Evolutionary conservation across 2,329 filamentous ascomycete genomes (phyloP).

Genomic region (Aspergillus oerlinghausenensis): DNA sequence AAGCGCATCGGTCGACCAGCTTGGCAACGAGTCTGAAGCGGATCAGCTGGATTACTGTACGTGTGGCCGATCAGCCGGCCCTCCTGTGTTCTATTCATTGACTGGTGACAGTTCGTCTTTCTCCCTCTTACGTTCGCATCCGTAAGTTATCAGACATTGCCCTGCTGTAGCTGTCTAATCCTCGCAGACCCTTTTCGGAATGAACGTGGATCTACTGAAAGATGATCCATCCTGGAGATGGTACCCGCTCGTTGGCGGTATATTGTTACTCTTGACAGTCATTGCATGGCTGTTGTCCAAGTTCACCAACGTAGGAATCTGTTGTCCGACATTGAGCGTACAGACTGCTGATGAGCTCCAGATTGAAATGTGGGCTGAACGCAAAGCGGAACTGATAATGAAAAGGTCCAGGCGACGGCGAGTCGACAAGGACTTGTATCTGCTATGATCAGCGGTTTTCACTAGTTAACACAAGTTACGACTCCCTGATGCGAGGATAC

Average conservation of each 20-base stretch:
- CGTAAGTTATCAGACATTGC: background rate
- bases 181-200: slow-evolving; percentile 9
- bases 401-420: background rate
- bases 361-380: background rate
- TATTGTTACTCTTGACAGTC: slow-evolving; percentile 6
- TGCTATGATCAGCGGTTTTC: background rate
- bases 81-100: background rate
- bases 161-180: background rate
- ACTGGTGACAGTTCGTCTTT: slow-evolving; percentile 9
- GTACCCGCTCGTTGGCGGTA: slow-evolving; percentile 9
- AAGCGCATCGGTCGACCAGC: slow-evolving; percentile 14
- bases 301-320: slow-evolving; percentile 6
- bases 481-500: background rate
- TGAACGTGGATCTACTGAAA: slow-evolving; percentile 11
- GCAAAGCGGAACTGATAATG: background rate
- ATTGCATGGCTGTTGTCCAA: slow-evolving; percentile 7
- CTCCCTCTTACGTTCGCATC: slow-evolving; percentile 11
- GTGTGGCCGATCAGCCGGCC: background rate
- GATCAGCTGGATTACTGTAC: slow-evolving; percentile 14
- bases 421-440: background rate
- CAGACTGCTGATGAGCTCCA: background rate
- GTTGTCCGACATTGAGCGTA: background rate
- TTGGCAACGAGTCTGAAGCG: slow-evolving; percentile 13
- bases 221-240: slow-evolving; percentile 9
- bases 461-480: background rate